Percentiles rank a stretch among this genome's conserved stretches.
Evolutionary conservation across 2,329 filamentous ascomycete species (phyloP).

Genomic region (Paraphaeosphaeria minitans): DNA sequence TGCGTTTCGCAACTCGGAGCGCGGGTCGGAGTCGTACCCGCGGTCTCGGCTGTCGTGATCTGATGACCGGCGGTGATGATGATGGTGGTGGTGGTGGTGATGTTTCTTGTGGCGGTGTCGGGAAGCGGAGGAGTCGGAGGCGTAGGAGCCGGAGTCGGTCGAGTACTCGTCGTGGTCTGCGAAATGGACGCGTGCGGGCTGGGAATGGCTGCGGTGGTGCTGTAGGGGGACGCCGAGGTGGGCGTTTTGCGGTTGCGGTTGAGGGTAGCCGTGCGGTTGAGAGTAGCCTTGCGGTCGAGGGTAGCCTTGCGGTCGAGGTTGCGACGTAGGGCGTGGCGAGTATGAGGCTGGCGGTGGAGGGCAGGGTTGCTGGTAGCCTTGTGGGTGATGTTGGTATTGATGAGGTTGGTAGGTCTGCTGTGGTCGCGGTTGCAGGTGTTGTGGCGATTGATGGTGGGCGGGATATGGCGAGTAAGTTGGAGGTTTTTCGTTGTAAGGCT

Average conservation of each 20-base stretch:
- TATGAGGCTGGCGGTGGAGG: conserved; percentile 23
- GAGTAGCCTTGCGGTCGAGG: conserved; percentile 22
- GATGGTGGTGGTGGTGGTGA: conserved; percentile 22
- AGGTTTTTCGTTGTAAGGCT: conserved; percentile 16
- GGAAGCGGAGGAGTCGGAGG: conserved; percentile 26
- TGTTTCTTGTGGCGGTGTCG: conserved; percentile 20
- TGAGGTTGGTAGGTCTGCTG: conserved; percentile 22
- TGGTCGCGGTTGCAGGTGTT: conserved; percentile 15
- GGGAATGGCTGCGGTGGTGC: conserved; percentile 35
- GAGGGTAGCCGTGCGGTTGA: conserved; percentile 15
- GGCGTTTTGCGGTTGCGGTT: conserved; percentile 23
- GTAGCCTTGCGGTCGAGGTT: conserved; percentile 18
- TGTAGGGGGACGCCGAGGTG: conserved; percentile 36
- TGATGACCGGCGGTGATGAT: conserved; percentile 4
- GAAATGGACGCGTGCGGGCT: conserved; percentile 41
- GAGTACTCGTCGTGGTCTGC: conserved; percentile 30
- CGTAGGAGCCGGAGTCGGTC: conserved; percentile 19
- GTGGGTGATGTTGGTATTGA: conserved; percentile 23
- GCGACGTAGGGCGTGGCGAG: conserved; percentile 14
- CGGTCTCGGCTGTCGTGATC: conserved; percentile 10
- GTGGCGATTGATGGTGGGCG: conserved; percentile 8
- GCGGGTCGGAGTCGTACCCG: conserved; percentile 11
- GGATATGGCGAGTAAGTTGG: conserved; percentile 29
- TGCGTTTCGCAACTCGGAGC: not conserved
- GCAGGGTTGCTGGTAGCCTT: conserved; percentile 19